These are phyloP conservation scores for Talaromyces sp. DNA, from an alignment of 2,329 filamentous ascomycete genomes.

Conservation along the genomic window DNA sequence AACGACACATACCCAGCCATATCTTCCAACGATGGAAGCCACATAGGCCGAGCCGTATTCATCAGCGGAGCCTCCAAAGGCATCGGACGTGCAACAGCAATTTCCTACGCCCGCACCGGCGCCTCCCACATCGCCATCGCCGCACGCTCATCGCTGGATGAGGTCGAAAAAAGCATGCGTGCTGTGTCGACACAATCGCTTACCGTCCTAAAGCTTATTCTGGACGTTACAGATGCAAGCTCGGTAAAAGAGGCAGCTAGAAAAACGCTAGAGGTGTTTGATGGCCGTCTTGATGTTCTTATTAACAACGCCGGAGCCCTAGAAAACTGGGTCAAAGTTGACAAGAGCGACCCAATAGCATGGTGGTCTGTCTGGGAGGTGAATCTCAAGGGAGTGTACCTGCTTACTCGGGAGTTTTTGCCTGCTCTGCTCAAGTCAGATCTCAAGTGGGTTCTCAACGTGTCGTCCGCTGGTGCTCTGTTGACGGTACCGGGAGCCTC, in stretches of 20 bases:
- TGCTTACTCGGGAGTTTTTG: slow-evolving; percentile 44
- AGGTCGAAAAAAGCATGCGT: slow-evolving; percentile 31
- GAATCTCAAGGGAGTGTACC: slow-evolving; percentile 47
- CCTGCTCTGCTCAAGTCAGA: slow-evolving; percentile 32
- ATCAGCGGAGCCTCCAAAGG: slow-evolving; percentile 55
- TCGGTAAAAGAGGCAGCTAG: slow-evolving; percentile 34
- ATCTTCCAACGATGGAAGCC: slow-evolving; percentile 30
- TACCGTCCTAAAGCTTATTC: slow-evolving; percentile 36
- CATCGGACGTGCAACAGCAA: slow-evolving; percentile 50
- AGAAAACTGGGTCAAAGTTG: slow-evolving; percentile 22
- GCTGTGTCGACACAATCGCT: slow-evolving; percentile 30
- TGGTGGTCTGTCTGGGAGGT: slow-evolving; percentile 45
- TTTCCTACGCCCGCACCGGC: slow-evolving; percentile 54
- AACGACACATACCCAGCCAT: slow-evolving; percentile 54
- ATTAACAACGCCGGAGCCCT: slow-evolving; percentile 46
- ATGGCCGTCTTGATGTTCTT: slow-evolving; percentile 40
- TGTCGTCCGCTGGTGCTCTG: slow-evolving; percentile 43
- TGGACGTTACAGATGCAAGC: slow-evolving; percentile 40
- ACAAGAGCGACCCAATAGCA: slow-evolving; percentile 29
- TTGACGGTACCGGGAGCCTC: slow-evolving; percentile 32
- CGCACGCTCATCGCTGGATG: slow-evolving; percentile 47
- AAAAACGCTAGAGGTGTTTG: slow-evolving; percentile 26
- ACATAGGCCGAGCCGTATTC: slow-evolving; percentile 43
- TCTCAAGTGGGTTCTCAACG: slow-evolving; percentile 44
- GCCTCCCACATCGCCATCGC: slow-evolving; percentile 50